These are phyloP conservation scores for Scheffersomyces lignosus DNA, from an alignment of 805 yeast genomes.

Conservation along the genomic window DNA sequence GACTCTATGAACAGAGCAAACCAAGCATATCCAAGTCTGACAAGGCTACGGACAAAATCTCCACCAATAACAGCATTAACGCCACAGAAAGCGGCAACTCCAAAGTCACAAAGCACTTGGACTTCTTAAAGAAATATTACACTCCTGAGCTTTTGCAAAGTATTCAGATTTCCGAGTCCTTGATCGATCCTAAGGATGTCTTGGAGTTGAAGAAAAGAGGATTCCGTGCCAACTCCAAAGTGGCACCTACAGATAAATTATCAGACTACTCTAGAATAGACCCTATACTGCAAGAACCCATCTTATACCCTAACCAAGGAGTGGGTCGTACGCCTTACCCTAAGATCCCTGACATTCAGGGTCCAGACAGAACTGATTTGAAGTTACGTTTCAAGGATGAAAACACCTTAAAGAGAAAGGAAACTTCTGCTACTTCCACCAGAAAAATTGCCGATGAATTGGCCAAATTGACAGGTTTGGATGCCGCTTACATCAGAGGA, in stretches of 20 bases:
- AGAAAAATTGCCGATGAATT: constrained; percentile 51
- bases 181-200: constrained; percentile 66
- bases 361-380: constrained; percentile 50
- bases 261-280: constrained; percentile 74
- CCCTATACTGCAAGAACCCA: constrained; percentile 71
- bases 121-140: constrained; percentile 70
- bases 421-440: constrained; percentile 10
- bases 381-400: constrained; percentile 33
- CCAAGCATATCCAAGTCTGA: no score
- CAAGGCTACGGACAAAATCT: no score
- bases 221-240: constrained; percentile 38
- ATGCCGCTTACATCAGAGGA: constrained; percentile 57
- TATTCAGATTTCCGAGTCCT: constrained; percentile 76
- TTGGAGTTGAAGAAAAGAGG: constrained; percentile 35
- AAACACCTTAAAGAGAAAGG: constrained; percentile 10
- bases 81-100: no score
- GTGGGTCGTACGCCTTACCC: constrained; percentile 56
- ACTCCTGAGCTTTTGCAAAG: constrained; percentile 79
- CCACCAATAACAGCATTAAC: no score
- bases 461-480: constrained; percentile 64
- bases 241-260: constrained; percentile 62
- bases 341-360: constrained; percentile 53
- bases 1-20: background rate
- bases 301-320: constrained; percentile 50
- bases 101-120: constrained; percentile 45